Evolutionary conservation across 768 basidiomycete species (phyloP).

Genomic region (Nidularia pulvinata): DNA sequence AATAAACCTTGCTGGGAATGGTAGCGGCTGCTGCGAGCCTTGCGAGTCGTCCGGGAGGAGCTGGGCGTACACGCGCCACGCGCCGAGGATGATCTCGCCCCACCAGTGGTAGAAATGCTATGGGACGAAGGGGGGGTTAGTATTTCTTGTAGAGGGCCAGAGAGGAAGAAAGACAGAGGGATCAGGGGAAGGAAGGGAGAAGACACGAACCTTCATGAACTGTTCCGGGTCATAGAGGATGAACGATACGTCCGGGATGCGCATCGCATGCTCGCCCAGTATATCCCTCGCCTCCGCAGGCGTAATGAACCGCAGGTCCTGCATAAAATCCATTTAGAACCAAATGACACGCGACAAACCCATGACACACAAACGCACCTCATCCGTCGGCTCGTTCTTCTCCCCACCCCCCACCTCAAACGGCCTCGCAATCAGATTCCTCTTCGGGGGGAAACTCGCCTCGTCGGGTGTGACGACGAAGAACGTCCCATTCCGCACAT

Average conservation of each 20-base stretch:
- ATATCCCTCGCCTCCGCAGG: constrained; percentile 10
- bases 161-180: not conserved
- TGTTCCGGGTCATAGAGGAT: constrained; percentile 18
- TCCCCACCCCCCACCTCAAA: constrained; percentile 11
- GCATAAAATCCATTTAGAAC: not conserved
- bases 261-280: constrained; percentile 15
- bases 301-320: constrained; percentile 21
- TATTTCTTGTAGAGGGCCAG: not conserved
- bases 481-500: constrained; percentile 74
- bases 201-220: constrained; percentile 18
- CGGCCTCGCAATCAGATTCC: constrained; percentile 34
- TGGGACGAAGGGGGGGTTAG: not conserved
- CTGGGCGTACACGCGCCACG: constrained; percentile 35
- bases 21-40: constrained; percentile 7
- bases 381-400: constrained; percentile 23
- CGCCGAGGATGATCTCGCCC: constrained; percentile 43
- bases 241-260: constrained; percentile 13
- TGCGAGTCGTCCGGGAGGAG: constrained; percentile 7
- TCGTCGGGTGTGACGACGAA: constrained; percentile 51
- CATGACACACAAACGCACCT: constrained; percentile 15
- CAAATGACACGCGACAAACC: no score
- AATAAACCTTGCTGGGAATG: constrained; percentile 28
- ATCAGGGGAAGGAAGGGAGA: not conserved
- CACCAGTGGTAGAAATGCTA: constrained; percentile 49
- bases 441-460: constrained; percentile 39